Percentiles rank a stretch among this genome's conserved stretches.
These are phyloP conservation scores for Begonia loranthoides DNA, from an alignment of 306 rosid genomes.

Conservation along the genomic window DNA sequence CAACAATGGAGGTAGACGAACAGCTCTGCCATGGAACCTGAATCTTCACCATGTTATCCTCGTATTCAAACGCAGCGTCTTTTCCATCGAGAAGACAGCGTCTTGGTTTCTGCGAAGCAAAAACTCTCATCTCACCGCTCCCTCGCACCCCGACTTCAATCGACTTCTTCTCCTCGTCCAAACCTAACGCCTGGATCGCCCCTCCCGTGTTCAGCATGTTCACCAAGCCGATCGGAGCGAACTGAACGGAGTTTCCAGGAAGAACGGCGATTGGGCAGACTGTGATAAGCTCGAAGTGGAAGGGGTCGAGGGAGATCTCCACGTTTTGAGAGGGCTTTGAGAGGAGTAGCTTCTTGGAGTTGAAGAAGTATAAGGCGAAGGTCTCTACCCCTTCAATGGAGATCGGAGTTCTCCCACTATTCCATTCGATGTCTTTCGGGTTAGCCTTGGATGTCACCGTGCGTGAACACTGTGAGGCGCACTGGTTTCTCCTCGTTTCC, in stretches of 20 bases:
- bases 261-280: constrained; percentile 49
- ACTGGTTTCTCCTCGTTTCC: constrained; percentile 58
- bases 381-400: constrained; percentile 30
- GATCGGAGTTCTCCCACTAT: constrained; percentile 43
- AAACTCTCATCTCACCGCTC: constrained; percentile 63
- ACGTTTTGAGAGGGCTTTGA: constrained; percentile 28
- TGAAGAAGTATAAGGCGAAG: constrained; percentile 54
- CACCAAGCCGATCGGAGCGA: constrained; percentile 75
- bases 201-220: constrained; percentile 89
- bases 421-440: constrained; percentile 72
- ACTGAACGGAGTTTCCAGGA: constrained; percentile 22
- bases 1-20: constrained; percentile 35
- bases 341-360: constrained; percentile 47
- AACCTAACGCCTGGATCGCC: constrained; percentile 47
- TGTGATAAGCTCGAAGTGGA: constrained; percentile 73
- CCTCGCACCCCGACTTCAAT: constrained; percentile 56
- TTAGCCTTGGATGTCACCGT: constrained; percentile 37
- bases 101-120: constrained; percentile 49
- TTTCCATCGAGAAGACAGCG: constrained; percentile 40
- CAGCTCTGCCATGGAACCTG: constrained; percentile 71
- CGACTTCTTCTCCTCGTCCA: constrained; percentile 18
- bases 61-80: constrained; percentile 39
- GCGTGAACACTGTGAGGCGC: constrained; percentile 49
- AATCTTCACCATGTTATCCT: constrained; percentile 38
- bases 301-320: constrained; percentile 69